These are phyloP conservation scores for Verticillium tricorpus DNA, from an alignment of 2,329 filamentous ascomycete species.

Conservation along the genomic window DNA sequence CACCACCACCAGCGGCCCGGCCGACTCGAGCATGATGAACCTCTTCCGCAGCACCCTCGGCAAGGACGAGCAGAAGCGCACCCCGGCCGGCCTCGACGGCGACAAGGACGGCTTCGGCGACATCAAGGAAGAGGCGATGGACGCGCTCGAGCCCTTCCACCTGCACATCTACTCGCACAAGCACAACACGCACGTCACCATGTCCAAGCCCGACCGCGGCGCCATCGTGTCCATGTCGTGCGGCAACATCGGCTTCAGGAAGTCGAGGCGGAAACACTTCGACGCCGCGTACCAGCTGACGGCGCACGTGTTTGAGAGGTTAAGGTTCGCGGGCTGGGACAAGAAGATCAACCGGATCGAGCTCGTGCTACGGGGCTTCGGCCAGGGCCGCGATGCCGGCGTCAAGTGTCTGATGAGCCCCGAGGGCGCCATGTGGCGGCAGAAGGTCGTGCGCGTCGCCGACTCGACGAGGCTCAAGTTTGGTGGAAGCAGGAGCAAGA, in stretches of 20 bases:
- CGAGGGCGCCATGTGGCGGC: slow-evolving; percentile 73
- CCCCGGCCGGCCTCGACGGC: neutral
- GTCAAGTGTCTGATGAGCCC: slow-evolving; percentile 83
- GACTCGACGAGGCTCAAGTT: slow-evolving; percentile 92
- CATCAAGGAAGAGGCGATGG: slow-evolving; percentile 7
- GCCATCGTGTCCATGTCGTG: slow-evolving; percentile 75
- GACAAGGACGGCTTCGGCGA: slow-evolving; percentile 1
- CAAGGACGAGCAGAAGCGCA: slow-evolving; percentile 19
- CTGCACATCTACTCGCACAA: slow-evolving; percentile 83
- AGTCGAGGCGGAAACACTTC: slow-evolving; percentile 74
- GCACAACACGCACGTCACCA: slow-evolving; percentile 93
- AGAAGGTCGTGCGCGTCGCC: slow-evolving; percentile 72
- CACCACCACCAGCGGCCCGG: neutral
- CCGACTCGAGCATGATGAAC: slow-evolving; percentile 2
- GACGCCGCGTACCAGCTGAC: slow-evolving; percentile 90
- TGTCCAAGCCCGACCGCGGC: slow-evolving; percentile 76
- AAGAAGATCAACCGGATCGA: slow-evolving; percentile 73
- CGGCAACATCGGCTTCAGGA: slow-evolving; percentile 89
- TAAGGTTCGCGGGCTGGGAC: slow-evolving; percentile 77
- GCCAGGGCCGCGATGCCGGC: slow-evolving; percentile 79
- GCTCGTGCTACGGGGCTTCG: slow-evolving; percentile 80
- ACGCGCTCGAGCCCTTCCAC: slow-evolving; percentile 64
- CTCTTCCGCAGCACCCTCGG: slow-evolving; percentile 33
- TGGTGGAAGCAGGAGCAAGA: slow-evolving; percentile 83
- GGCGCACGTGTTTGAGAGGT: slow-evolving; percentile 75